Percentiles rank a stretch among this genome's conserved stretches.
Evolutionary conservation across 495 filamentous ascomycete genomes (phyloP).

Genomic region (Penicillium waksmanii): DNA sequence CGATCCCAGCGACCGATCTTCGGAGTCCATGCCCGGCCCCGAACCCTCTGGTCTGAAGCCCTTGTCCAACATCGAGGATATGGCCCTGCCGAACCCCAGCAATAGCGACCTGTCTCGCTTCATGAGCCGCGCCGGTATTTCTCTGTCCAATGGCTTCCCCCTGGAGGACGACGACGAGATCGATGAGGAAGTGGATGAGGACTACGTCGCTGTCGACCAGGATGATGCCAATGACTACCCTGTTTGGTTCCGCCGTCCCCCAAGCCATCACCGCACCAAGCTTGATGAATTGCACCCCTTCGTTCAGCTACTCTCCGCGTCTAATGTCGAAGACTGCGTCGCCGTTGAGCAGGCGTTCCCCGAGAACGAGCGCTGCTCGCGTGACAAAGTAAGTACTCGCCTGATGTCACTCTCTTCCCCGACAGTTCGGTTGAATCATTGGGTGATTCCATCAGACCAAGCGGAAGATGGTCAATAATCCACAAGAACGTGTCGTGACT

Average conservation of each 20-base stretch:
- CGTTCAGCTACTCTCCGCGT: constrained; percentile 68
- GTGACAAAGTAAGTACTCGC: constrained; percentile 68
- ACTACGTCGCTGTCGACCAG: constrained; percentile 49
- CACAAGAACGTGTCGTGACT: constrained; percentile 4
- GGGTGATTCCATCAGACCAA: no score
- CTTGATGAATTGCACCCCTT: constrained; percentile 66
- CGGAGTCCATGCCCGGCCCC: constrained; percentile 33
- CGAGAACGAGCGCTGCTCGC: constrained; percentile 69
- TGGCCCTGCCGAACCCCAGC: constrained; percentile 33
- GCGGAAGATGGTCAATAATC: constrained; percentile 14
- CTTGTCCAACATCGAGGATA: constrained; percentile 38
- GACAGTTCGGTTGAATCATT: no score
- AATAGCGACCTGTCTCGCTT: constrained; percentile 40
- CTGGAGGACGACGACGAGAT: constrained; percentile 45
- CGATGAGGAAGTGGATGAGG: constrained; percentile 47
- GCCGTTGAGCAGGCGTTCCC: constrained; percentile 78
- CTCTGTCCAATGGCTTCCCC: constrained; percentile 41
- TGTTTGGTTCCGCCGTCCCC: constrained; percentile 49
- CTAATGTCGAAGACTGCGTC: constrained; percentile 77
- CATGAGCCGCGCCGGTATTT: constrained; percentile 35
- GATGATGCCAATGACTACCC: constrained; percentile 48
- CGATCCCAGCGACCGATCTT: constrained; percentile 33
- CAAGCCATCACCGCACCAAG: constrained; percentile 44
- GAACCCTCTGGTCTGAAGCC: constrained; percentile 38
- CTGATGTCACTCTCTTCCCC: no score